Conservation (phyloP, 306 rosid genomes). For the Carpinus fangiana region DNA sequence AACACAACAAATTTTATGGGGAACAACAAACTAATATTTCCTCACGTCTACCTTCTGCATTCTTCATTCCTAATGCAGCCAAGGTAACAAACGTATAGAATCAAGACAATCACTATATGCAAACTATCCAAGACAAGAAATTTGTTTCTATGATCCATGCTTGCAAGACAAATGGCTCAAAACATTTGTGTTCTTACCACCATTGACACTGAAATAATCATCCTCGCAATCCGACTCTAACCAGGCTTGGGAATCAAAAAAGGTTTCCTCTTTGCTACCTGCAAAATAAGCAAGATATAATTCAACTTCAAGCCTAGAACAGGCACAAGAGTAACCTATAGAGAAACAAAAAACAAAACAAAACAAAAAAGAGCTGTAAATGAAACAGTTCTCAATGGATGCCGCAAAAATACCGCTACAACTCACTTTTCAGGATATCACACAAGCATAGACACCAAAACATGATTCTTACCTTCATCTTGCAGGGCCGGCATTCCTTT, state of each 20-base stretch:
- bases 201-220: constrained; percentile 88
- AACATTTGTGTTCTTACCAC: constrained; percentile 65
- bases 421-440: neutral
- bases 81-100: neutral
- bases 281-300: constrained; percentile 16
- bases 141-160: constrained; percentile 3
- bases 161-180: constrained; percentile 25
- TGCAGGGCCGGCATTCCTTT: neutral
- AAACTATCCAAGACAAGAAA: neutral
- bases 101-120: neutral
- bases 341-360: neutral
- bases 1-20: constrained; percentile 15
- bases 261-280: constrained; percentile 84
- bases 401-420: neutral
- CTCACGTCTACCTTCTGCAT: neutral
- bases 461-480: constrained; percentile 12
- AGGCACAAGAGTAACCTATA: neutral
- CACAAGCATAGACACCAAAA: constrained; percentile 6
- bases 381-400: neutral
- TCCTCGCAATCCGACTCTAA: constrained; percentile 90
- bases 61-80: constrained; percentile 7
- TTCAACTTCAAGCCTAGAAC: constrained; percentile 11
- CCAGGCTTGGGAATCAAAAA: constrained; percentile 83
- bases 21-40: neutral
- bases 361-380: neutral